These are phyloP conservation scores for Xylariaceae sp. DNA, from an alignment of 2,329 filamentous ascomycete genomes.

Conservation along the genomic window DNA sequence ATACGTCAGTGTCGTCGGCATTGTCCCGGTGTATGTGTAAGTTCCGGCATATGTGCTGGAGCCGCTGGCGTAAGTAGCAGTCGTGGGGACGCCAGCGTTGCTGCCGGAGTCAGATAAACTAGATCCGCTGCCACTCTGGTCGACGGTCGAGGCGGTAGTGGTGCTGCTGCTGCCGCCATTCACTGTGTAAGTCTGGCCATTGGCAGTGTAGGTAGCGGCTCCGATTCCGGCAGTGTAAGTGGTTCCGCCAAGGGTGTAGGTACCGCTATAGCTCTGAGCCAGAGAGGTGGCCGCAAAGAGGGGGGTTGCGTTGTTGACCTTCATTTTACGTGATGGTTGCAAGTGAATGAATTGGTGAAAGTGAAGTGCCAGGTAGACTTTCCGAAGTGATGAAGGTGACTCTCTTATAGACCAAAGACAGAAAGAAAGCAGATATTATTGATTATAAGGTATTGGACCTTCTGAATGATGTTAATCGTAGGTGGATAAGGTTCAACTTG, in stretches of 20 bases:
- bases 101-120: too few species aligned
- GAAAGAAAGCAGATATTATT: too few species aligned
- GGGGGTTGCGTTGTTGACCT: slow-evolving; percentile 10
- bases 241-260: slow-evolving; percentile 10
- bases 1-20: slow-evolving; percentile 8
- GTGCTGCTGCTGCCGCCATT: slow-evolving; percentile 3
- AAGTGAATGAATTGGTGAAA: too few species aligned
- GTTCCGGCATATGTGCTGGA: slow-evolving; percentile 1
- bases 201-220: slow-evolving; percentile 7
- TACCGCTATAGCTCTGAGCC: slow-evolving; percentile 12
- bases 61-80: slow-evolving; percentile 1
- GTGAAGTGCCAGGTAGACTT: too few species aligned
- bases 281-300: slow-evolving; percentile 12
- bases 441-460: too few species aligned
- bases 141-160: slow-evolving; percentile 2
- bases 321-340: slow-evolving; percentile 15
- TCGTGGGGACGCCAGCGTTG: too few species aligned
- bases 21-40: slow-evolving; percentile 6
- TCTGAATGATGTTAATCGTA: too few species aligned
- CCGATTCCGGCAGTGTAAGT: slow-evolving; percentile 10
- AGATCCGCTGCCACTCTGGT: too few species aligned
- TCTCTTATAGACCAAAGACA: too few species aligned
- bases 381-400: too few species aligned
- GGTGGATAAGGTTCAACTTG: too few species aligned
- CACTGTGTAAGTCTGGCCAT: slow-evolving; percentile 10